Base-by-base conservation (phyloP, 768 basidiomycete species). In the Naganishia antarctica region DNA sequence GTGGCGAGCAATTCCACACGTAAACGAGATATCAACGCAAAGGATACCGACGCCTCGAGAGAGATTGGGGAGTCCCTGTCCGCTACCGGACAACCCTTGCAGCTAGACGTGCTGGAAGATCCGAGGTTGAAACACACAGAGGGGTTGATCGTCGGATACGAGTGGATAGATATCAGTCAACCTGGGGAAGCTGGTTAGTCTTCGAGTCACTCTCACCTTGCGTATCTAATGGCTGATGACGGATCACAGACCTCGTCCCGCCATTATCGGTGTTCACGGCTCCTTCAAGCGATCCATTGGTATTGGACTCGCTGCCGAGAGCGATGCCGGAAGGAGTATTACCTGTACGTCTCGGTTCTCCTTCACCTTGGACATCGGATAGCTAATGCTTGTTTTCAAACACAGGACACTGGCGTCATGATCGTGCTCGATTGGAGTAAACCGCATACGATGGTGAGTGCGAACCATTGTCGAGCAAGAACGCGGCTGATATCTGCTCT, bases 361-460 rank as follows among this genome's bases (percentile, higher is more conserved):
- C 80, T 90, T 31, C 8, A n/a, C n/a, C n/a, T n/a, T n/a, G n/a
- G n/a, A n/a, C n/a, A n/a, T n/a, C n/a, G n/a, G n/a, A n/a, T n/a
- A n/a, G n/a, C n/a, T n/a, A n/a, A n/a, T n/a, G n/a, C n/a, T n/a
- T n/a, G n/a, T n/a, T n/a, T n/a, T n/a, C n/a, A n/a, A n/a, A 8
- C 12, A 29, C 41, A 76, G 70, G 74, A 77, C 62, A 76, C 76
- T 8, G 73, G 71, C 13, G 84, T 91, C 47, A 79, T 96, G 71
- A 88, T 98, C 70, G 85, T 87, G 0, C 80, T 99, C 11, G 94
- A 99, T 76, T 99, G 96, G 94, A 94, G 91, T 69, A 84, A 84
- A 68, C 94, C 94, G 0, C 93, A 90, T 85, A 84, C 86, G 0
- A 98, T 98, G 75, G 80, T 96, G 25, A 32, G 72, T 61, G 23